These are phyloP conservation scores for Aspergillus sp. DNA, from an alignment of 2,329 filamentous ascomycete species.

Conservation along the genomic window DNA sequence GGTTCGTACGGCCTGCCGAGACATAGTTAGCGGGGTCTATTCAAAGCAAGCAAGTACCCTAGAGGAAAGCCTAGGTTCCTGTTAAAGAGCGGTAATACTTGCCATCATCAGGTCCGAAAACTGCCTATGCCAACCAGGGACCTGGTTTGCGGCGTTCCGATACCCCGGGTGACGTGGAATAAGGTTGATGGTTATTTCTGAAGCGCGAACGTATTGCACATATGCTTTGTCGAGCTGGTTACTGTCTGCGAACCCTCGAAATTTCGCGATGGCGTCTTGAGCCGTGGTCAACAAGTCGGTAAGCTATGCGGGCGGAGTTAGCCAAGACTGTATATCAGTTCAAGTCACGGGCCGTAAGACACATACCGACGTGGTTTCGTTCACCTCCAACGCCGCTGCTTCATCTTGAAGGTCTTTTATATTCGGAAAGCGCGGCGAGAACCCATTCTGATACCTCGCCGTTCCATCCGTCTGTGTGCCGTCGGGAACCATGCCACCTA, in stretches of 20 bases:
- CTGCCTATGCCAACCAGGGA: slow-evolving; percentile 48
- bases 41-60: not conserved
- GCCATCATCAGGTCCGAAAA: slow-evolving; percentile 53
- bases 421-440: slow-evolving; percentile 35
- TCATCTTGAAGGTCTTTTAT: slow-evolving; percentile 44
- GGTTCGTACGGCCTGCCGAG: slow-evolving; percentile 35
- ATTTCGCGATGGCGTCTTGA: slow-evolving; percentile 36
- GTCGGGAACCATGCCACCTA: slow-evolving; percentile 30
- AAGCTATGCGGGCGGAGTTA: slow-evolving; percentile 29
- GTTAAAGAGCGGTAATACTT: slow-evolving; percentile 6
- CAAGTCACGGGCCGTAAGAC: not conserved
- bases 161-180: slow-evolving; percentile 77
- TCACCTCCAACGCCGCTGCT: slow-evolving; percentile 33
- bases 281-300: slow-evolving; percentile 34
- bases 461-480: slow-evolving; percentile 24
- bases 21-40: slow-evolving; percentile 9
- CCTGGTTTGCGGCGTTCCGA: slow-evolving; percentile 60
- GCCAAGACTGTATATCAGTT: slow-evolving; percentile 1
- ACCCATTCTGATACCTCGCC: slow-evolving; percentile 24
- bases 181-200: slow-evolving; percentile 71
- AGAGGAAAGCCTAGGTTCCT: not conserved
- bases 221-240: slow-evolving; percentile 68
- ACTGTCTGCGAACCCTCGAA: slow-evolving; percentile 31
- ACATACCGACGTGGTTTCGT: slow-evolving; percentile 34
- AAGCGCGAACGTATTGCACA: slow-evolving; percentile 80